A percentile compares a stretch with the other conserved stretches of the same genome.
phyloP scores from a whole-genome alignment of 139 green algal species.

The Marvania coccoides region DNA sequence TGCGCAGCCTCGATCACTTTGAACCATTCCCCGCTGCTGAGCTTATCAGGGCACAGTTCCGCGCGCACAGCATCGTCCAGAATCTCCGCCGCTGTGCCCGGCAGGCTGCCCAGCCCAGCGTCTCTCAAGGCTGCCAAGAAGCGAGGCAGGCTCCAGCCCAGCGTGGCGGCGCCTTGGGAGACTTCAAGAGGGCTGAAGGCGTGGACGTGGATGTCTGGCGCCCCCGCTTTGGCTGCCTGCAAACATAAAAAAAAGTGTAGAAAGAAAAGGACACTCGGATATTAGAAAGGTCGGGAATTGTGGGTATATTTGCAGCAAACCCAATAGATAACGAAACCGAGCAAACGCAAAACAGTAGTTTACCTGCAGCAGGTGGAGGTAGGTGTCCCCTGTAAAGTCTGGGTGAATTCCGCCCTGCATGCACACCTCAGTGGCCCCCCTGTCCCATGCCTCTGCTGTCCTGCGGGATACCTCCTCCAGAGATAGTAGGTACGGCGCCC shows the following conservation, averaged over 20 bases:
- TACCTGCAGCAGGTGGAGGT: slow-evolving; percentile 71
- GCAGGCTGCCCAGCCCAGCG: slow-evolving; percentile 69
- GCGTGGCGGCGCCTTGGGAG: slow-evolving; percentile 49
- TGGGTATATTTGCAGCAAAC: too few relatives aligned
- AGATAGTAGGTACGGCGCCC: slow-evolving; percentile 65
- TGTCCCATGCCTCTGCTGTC: slow-evolving; percentile 67
- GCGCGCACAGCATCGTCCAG: slow-evolving; percentile 58
- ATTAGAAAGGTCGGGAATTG: too few relatives aligned
- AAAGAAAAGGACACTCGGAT: too few relatives aligned
- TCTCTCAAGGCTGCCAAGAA: slow-evolving; percentile 47
- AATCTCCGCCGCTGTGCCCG: slow-evolving; percentile 85
- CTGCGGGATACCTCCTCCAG: slow-evolving; percentile 59
- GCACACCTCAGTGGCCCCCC: slow-evolving; percentile 78
- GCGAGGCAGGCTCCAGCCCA: slow-evolving; percentile 32
- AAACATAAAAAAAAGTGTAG: too few relatives aligned
- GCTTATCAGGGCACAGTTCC: slow-evolving; percentile 83
- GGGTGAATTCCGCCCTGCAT: slow-evolving; percentile 86
- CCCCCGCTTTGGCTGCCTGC: slow-evolving; percentile 56
- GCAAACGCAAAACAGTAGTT: too few relatives aligned
- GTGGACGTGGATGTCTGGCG: slow-evolving; percentile 78
- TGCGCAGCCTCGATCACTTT: slow-evolving; percentile 57
- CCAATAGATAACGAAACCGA: too few relatives aligned
- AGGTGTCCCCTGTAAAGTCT: slow-evolving; percentile 70
- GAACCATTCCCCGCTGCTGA: slow-evolving; percentile 53
- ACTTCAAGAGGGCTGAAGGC: slow-evolving; percentile 71